A percentile compares a stretch with the other conserved stretches of the same genome.
phyloP scores from a whole-genome alignment of 768 basidiomycete genomes.

The Trametes sanguinea region DNA sequence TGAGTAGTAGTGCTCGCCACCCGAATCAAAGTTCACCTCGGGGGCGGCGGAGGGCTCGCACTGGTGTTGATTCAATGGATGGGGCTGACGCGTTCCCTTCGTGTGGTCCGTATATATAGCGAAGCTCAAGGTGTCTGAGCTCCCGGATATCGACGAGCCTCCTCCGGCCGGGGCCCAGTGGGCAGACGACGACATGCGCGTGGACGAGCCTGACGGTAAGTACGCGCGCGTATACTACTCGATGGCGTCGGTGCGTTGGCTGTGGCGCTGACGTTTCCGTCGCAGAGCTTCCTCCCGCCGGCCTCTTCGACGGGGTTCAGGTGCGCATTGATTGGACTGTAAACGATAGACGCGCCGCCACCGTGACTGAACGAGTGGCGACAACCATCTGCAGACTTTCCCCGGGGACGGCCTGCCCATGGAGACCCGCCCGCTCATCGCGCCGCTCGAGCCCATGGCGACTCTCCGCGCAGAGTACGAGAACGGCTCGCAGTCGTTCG shows the following conservation, averaged over 20 bases:
- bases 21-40: not conserved
- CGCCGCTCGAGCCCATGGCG: constrained; percentile 51
- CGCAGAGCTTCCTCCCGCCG: constrained; percentile 17
- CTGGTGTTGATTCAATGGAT: not conserved
- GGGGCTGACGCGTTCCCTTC: constrained; percentile 1
- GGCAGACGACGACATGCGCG: not conserved
- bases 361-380: not conserved
- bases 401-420: constrained; percentile 39
- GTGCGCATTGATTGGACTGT: not conserved
- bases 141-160: constrained; percentile 28
- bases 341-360: not conserved
- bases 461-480: constrained; percentile 68
- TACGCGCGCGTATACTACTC: not conserved
- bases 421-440: constrained; percentile 53
- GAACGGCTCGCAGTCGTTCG: constrained; percentile 56
- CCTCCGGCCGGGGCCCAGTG: not conserved
- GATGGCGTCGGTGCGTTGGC: not conserved
- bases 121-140: constrained; percentile 24
- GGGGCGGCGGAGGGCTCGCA: too few species aligned
- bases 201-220: constrained; percentile 7
- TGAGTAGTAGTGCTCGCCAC: constrained; percentile 4
- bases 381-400: constrained; percentile 34
- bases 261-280: not conserved
- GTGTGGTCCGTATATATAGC: constrained; percentile 19
- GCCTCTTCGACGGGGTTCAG: constrained; percentile 22